These are phyloP conservation scores for Septoria linicola DNA, from an alignment of 2,329 filamentous ascomycete species.

Conservation along the genomic window DNA sequence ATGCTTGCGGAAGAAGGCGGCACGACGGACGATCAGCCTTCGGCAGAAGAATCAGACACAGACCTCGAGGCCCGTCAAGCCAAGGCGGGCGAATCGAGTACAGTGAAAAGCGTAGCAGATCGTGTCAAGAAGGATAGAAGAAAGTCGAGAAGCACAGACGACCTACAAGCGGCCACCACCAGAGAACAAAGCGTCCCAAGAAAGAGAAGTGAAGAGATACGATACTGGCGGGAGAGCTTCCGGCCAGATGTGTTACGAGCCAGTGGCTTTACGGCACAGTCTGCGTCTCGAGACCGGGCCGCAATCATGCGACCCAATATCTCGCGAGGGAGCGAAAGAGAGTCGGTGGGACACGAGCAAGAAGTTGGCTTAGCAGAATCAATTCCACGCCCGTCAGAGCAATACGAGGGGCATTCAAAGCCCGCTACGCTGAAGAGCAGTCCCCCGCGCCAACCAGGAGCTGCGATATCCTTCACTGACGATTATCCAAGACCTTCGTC, in stretches of 20 bases:
- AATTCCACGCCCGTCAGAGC: background rate
- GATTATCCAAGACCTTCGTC: slow-evolving; percentile 19
- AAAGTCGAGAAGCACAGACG: slow-evolving; percentile 38
- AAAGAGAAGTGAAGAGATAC: slow-evolving; percentile 39
- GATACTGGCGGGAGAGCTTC: slow-evolving; percentile 39
- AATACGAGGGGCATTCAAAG: slow-evolving; percentile 4
- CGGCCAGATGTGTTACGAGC: slow-evolving; percentile 32
- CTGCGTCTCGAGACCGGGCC: slow-evolving; percentile 10
- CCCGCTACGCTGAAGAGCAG: slow-evolving; percentile 22
- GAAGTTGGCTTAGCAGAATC: background rate
- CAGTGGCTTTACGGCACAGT: slow-evolving; percentile 29
- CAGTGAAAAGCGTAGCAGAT: slow-evolving; percentile 14
- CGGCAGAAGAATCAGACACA: background rate
- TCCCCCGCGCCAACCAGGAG: slow-evolving; percentile 14
- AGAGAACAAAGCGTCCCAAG: slow-evolving; percentile 26
- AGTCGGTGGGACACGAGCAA: background rate
- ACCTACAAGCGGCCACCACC: slow-evolving; percentile 27
- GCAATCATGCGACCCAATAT: slow-evolving; percentile 8
- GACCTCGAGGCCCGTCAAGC: slow-evolving; percentile 3
- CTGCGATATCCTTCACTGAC: slow-evolving; percentile 15
- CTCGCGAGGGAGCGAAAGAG: slow-evolving; percentile 1
- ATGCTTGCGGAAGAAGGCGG: slow-evolving; percentile 33
- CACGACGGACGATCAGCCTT: slow-evolving; percentile 17
- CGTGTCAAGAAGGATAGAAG: slow-evolving; percentile 31
- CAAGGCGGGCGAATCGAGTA: slow-evolving; percentile 6